These are phyloP conservation scores for Leccinum olivaceopallidum DNA, from an alignment of 768 basidiomycete genomes.

Conservation along the genomic window DNA sequence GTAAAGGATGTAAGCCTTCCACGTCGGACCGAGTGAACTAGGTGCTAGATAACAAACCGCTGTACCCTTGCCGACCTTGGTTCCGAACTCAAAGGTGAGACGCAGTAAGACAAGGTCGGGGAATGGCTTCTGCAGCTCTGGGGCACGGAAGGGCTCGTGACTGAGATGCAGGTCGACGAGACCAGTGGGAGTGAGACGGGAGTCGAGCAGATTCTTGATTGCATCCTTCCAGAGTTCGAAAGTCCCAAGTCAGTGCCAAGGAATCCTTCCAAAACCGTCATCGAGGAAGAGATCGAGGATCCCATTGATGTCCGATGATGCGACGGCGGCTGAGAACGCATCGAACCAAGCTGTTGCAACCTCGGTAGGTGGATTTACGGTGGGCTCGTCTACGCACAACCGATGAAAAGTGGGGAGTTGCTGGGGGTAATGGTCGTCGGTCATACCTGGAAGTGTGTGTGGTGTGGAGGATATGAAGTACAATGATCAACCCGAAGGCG, in stretches of 20 bases:
- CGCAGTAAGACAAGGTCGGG: conserved; percentile 62
- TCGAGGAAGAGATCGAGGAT: conserved; percentile 31
- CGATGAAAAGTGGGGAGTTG: conserved; percentile 32
- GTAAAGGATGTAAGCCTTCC: conserved; percentile 62
- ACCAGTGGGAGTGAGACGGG: conserved; percentile 36
- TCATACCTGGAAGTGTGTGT: conserved; percentile 10
- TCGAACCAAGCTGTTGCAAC: conserved; percentile 28
- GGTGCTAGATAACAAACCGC: conserved; percentile 59
- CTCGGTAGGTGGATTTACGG: conserved; percentile 16
- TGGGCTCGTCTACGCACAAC: conserved; percentile 24
- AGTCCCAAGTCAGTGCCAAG: conserved; percentile 55
- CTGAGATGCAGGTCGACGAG: conserved; percentile 20
- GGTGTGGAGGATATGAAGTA: not conserved
- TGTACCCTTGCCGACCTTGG: conserved; percentile 46
- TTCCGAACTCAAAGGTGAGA: conserved; percentile 55
- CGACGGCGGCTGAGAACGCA: conserved; percentile 25
- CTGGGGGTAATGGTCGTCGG: conserved; percentile 22
- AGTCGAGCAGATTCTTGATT: conserved; percentile 40
- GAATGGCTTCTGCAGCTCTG: conserved; percentile 41
- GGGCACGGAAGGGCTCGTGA: conserved; percentile 24
- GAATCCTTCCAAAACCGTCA: conserved; percentile 50
- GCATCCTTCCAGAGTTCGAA: conserved; percentile 46
- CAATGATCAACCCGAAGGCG: not conserved
- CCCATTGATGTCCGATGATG: conserved; percentile 15
- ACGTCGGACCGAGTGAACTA: conserved; percentile 32